phyloP scores from a whole-genome alignment of 2,329 filamentous ascomycete genomes.

The Calonectria pauciramosa region DNA sequence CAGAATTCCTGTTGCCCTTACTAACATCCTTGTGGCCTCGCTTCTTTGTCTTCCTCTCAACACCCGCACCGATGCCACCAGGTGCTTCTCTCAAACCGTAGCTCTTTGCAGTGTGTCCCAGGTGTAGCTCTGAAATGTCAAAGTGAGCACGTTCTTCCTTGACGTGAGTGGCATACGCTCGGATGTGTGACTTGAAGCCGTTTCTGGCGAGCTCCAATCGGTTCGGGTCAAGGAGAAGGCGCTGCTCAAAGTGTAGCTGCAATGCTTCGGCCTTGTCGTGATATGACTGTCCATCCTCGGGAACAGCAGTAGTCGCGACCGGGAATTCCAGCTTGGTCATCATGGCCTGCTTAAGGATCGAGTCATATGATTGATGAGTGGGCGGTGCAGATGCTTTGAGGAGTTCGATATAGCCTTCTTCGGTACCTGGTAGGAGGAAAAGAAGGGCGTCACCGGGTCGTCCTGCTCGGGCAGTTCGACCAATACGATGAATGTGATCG shows the following conservation, averaged over 20 bases:
- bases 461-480: conserved; percentile 93
- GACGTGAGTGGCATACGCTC: conserved; percentile 95
- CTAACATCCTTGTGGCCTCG: conserved; percentile 48
- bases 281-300: conserved; percentile 57
- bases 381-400: conserved; percentile 68
- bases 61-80: conserved; percentile 78
- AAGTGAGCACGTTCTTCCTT: conserved; percentile 88
- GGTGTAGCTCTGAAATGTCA: conserved; percentile 90
- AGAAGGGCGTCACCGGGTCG: conserved; percentile 88
- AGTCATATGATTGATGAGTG: conserved; percentile 65
- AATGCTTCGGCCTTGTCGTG: conserved; percentile 69
- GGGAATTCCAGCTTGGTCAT: conserved; percentile 73
- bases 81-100: conserved; percentile 93
- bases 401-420: conserved; percentile 90
- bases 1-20: conserved; percentile 55
- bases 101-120: conserved; percentile 94
- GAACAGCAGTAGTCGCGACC: conserved; percentile 74
- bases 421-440: conserved; percentile 90
- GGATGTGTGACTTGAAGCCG: conserved; percentile 91
- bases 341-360: conserved; percentile 76
- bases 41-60: conserved; percentile 62
- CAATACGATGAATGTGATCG: conserved; percentile 95
- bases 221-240: conserved; percentile 71
- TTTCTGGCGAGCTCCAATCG: conserved; percentile 85
- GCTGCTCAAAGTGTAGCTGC: conserved; percentile 72